Percentiles rank a stretch among this genome's conserved stretches.
Evolutionary conservation across 169 alveolate species (phyloP).

Genomic region (Cryptosporidium bovis): DNA sequence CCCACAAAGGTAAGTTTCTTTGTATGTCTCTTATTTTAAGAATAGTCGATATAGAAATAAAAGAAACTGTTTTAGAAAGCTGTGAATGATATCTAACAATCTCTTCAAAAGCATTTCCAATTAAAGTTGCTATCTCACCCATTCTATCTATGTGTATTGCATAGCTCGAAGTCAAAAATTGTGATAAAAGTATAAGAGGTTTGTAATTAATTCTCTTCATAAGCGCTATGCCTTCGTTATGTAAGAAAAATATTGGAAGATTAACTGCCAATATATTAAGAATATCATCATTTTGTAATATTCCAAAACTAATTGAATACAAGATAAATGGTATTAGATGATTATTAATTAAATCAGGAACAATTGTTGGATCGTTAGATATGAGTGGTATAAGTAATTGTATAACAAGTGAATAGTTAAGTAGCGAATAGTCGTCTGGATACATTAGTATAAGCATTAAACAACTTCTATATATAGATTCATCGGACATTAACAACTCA

Average conservation of each 20-base stretch:
- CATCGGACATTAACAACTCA: constrained; percentile 56
- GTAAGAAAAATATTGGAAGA: constrained; percentile 67
- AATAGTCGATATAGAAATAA: constrained; percentile 40
- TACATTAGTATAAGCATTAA: constrained; percentile 64
- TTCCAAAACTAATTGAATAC: constrained; percentile 39
- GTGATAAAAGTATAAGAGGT: constrained; percentile 45
- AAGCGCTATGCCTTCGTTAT: constrained; percentile 59
- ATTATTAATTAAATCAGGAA: constrained; percentile 52
- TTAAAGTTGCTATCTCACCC: constrained; percentile 71
- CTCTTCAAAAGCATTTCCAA: constrained; percentile 72
- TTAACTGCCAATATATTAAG: constrained; percentile 65
- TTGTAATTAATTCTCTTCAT: constrained; percentile 38
- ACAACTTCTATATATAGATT: constrained; percentile 59
- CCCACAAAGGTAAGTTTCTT: constrained; percentile 34
- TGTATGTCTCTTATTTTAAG: constrained; percentile 39
- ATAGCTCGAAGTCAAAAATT: constrained; percentile 50
- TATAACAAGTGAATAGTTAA: constrained; percentile 47
- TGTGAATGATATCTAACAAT: constrained; percentile 71
- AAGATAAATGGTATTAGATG: constrained; percentile 56
- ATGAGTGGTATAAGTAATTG: constrained; percentile 56
- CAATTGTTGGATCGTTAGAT: constrained; percentile 68
- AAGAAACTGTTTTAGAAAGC: constrained; percentile 40
- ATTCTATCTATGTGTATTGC: constrained; percentile 71
- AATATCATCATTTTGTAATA: constrained; percentile 63
- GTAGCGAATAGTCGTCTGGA: constrained; percentile 53